A percentile compares a stretch with the other conserved stretches of the same genome.
Conservation (phyloP, 2,329 filamentous ascomycete genomes). For the Talaromyces sp. region DNA sequence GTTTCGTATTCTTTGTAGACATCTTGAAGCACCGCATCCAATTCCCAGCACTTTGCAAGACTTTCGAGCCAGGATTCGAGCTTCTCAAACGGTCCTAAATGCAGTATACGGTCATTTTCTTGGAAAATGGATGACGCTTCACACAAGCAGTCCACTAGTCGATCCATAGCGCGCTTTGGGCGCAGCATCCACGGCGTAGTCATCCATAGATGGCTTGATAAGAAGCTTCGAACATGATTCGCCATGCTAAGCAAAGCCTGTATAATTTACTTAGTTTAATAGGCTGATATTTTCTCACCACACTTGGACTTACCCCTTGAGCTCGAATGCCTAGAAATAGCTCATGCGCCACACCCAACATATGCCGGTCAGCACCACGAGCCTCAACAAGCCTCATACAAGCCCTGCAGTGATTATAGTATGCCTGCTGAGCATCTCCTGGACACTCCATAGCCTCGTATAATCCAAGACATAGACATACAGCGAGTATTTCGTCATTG, state of each 20-base stretch:
- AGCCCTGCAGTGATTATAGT: slow-evolving; percentile 32
- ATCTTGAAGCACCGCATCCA: slow-evolving; percentile 26
- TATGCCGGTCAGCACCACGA: slow-evolving; percentile 32
- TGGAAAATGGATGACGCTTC: slow-evolving; percentile 26
- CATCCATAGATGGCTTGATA: slow-evolving; percentile 31
- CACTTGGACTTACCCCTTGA: slow-evolving; percentile 21
- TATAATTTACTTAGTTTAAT: neutral
- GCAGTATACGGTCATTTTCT: slow-evolving; percentile 17
- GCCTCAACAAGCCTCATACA: slow-evolving; percentile 31
- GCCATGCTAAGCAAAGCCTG: slow-evolving; percentile 32
- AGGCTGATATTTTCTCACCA: neutral
- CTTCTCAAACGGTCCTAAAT: slow-evolving; percentile 19
- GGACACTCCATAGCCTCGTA: slow-evolving; percentile 39
- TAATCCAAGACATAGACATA: slow-evolving; percentile 34
- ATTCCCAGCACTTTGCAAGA: slow-evolving; percentile 26
- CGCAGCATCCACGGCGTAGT: slow-evolving; percentile 27
- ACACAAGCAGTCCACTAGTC: slow-evolving; percentile 31
- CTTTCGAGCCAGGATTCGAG: slow-evolving; percentile 21
- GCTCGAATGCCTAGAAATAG: slow-evolving; percentile 32
- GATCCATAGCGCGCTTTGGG: slow-evolving; percentile 27
- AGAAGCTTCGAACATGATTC: slow-evolving; percentile 24
- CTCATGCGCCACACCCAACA: slow-evolving; percentile 30
- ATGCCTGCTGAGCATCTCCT: slow-evolving; percentile 26
- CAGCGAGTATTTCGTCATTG: slow-evolving; percentile 35
- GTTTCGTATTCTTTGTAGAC: slow-evolving; percentile 27